Conservation (phyloP, 148 eudicot species). For the Silene latifolia region DNA sequence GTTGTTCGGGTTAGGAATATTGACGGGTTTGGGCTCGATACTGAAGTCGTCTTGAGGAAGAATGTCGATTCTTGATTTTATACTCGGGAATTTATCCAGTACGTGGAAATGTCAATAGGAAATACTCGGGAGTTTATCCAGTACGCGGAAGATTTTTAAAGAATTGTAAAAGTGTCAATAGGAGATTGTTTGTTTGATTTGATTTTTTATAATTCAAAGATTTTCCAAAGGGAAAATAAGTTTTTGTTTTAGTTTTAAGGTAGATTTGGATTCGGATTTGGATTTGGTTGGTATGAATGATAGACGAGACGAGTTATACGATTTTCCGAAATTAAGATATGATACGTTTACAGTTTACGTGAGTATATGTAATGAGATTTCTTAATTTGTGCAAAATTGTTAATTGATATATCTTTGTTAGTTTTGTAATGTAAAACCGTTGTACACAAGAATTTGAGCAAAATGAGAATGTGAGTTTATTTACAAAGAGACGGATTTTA, state of each 20-base stretch:
- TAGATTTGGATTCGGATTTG: background rate
- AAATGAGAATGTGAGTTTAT: too few species aligned
- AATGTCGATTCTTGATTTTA: background rate
- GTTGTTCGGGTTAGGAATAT: conserved; percentile 42
- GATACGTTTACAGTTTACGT: too few species aligned
- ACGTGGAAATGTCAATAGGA: conserved; percentile 23
- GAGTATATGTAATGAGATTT: too few species aligned
- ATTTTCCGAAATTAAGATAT: too few species aligned
- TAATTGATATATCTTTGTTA: too few species aligned
- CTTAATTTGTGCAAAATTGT: too few species aligned
- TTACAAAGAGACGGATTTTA: too few species aligned
- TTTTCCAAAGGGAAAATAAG: background rate
- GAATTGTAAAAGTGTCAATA: background rate
- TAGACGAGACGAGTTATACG: background rate
- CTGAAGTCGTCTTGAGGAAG: conserved; percentile 64
- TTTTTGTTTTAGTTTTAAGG: background rate
- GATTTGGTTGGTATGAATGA: background rate
- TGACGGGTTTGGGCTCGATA: conserved; percentile 88
- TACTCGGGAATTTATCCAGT: background rate
- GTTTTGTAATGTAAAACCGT: too few species aligned
- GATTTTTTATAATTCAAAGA: background rate
- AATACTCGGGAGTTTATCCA: conserved; percentile 1
- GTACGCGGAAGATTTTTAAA: background rate
- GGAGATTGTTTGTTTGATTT: background rate
- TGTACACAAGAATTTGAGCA: too few species aligned